These are phyloP conservation scores for Phoenix dactylifera DNA, from an alignment of 176 grass and related monocot species.

Conservation along the genomic window DNA sequence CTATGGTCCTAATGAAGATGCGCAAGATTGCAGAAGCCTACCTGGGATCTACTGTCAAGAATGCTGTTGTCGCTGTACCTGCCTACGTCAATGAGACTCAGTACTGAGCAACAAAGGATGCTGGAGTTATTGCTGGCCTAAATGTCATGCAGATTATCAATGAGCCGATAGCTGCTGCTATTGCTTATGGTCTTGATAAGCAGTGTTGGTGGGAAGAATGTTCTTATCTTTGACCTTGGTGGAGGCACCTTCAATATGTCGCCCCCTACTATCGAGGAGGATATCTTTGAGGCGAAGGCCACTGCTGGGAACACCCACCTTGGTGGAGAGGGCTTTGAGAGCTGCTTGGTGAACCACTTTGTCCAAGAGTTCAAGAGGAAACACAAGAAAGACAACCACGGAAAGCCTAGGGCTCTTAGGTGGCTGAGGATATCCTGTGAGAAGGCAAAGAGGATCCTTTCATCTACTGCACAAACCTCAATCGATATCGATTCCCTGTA, in stretches of 20 bases:
- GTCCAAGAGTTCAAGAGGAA: constrained; percentile 16
- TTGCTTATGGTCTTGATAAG: constrained; percentile 13
- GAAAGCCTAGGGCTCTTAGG: constrained; percentile 6
- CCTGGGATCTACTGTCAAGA: constrained; percentile 2
- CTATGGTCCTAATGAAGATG: constrained; percentile 7
- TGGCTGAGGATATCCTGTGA: constrained; percentile 4
- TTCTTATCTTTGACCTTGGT: constrained; percentile 15
- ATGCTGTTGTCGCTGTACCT: constrained; percentile 11
- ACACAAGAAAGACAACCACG: constrained; percentile 1
- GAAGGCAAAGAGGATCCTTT: constrained; percentile 16
- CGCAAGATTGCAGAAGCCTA: constrained; percentile 7
- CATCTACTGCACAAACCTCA: not conserved
- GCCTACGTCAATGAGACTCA: constrained; percentile 11
- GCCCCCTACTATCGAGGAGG: constrained; percentile 7
- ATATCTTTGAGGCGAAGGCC: constrained; percentile 11
- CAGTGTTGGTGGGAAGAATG: constrained; percentile 11
- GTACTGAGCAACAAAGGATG: constrained; percentile 5
- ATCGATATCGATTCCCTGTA: constrained; percentile 10
- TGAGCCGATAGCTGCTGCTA: constrained; percentile 10
- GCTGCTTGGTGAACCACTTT: constrained; percentile 10
- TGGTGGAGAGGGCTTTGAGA: constrained; percentile 18
- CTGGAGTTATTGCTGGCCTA: constrained; percentile 9
- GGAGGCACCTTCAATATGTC: constrained; percentile 6
- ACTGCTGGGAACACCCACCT: constrained; percentile 8
- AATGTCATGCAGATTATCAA: constrained; percentile 16